Evolutionary conservation across 495 filamentous ascomycete genomes (phyloP).

Genomic region (Cenococcum geophilum): DNA sequence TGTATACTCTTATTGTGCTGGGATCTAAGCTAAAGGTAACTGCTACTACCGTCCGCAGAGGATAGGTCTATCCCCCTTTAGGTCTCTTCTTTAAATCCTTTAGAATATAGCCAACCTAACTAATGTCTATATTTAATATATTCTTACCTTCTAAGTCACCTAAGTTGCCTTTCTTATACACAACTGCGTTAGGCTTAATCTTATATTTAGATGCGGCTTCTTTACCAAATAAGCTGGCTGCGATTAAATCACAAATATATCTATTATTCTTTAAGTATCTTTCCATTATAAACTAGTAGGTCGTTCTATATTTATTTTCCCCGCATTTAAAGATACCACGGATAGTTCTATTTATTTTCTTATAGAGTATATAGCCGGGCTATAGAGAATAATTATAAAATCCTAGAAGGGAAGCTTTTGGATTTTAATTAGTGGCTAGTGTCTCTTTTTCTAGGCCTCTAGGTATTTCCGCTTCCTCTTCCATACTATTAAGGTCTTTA

Average conservation of each 20-base stretch:
- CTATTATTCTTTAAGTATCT: background rate
- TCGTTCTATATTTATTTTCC: background rate
- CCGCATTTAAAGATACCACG: background rate
- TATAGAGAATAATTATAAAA: background rate
- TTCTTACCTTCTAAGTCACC: background rate
- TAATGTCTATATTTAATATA: background rate
- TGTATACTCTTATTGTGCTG: background rate
- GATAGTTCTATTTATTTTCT: background rate
- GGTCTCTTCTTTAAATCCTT: no score
- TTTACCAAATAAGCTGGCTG: constrained; percentile 2
- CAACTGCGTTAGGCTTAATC: background rate
- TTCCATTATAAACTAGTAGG: background rate
- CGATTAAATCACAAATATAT: background rate
- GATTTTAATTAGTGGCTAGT: background rate
- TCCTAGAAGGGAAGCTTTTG: background rate
- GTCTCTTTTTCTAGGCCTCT: background rate
- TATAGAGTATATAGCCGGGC: background rate
- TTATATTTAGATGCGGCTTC: background rate
- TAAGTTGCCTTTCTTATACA: background rate
- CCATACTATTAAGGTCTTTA: no score
- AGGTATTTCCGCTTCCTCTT: background rate
- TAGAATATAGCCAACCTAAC: background rate
- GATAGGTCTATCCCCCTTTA: background rate
- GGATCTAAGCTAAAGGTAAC: background rate
- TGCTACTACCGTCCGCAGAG: background rate